Evolutionary conservation across 176 grass and related monocot genomes (phyloP).

Genomic region (Eleusine coracana): DNA sequence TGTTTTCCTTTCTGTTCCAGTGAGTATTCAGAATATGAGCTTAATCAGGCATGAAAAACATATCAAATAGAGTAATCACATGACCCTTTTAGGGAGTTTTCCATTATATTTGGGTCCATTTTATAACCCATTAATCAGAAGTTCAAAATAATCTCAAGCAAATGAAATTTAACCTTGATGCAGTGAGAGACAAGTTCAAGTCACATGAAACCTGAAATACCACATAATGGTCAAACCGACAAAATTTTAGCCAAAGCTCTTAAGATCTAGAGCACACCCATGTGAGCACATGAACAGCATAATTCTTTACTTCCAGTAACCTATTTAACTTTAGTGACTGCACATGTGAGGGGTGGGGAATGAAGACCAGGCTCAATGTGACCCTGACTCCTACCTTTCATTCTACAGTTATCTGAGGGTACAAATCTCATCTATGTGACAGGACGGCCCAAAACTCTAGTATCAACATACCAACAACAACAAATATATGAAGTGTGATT

Average conservation of each 20-base stretch:
- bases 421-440: conserved; percentile 20
- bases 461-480: conserved; percentile 9
- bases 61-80: background rate
- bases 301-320: conserved; percentile 41
- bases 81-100: background rate
- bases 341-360: conserved; percentile 51
- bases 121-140: background rate
- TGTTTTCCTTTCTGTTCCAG: background rate
- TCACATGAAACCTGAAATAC: conserved; percentile 27
- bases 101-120: background rate
- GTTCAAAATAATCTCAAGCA: conserved; percentile 2
- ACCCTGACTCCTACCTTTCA: conserved; percentile 15
- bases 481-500: background rate
- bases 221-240: conserved; percentile 28
- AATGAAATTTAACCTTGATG: conserved; percentile 20
- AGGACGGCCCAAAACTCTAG: conserved; percentile 25
- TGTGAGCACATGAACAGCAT: conserved; percentile 68
- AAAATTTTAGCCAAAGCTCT: conserved; percentile 39
- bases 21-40: background rate
- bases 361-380: conserved; percentile 37
- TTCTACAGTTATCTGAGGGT: conserved; percentile 37
- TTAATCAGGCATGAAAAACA: conserved; percentile 6
- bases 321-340: conserved; percentile 48
- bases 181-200: conserved; percentile 1
- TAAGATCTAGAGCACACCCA: conserved; percentile 48